Conservation (phyloP, 2,329 filamentous ascomycete genomes). For the Cercospora sojina region DNA sequence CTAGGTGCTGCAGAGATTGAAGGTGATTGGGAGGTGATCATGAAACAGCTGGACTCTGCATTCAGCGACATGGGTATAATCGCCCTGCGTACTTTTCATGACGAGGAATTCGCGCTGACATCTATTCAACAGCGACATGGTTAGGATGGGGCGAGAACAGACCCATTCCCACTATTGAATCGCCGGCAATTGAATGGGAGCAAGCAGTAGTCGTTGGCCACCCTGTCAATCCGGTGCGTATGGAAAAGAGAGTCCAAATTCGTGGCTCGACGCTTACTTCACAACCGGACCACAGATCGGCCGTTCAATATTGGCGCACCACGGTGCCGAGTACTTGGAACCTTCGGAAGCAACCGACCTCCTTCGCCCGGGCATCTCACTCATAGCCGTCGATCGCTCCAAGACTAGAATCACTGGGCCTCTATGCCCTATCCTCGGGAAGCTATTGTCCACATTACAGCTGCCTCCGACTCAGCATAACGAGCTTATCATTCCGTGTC, state of each 20-base stretch:
- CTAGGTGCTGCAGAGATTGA: neutral
- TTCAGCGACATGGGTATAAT: neutral
- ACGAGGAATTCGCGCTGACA: neutral
- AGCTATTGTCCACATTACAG: neutral
- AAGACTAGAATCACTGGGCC: neutral
- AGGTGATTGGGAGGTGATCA: neutral
- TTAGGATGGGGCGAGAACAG: neutral
- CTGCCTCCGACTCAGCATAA: neutral
- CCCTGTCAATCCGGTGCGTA: slow-evolving; percentile 11
- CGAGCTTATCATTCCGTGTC: slow-evolving; percentile 8
- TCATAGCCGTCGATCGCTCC: neutral
- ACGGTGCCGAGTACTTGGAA: neutral
- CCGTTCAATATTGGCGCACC: neutral
- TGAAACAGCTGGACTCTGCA: neutral
- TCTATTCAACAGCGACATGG: neutral
- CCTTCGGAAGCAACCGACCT: neutral
- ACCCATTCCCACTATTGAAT: neutral
- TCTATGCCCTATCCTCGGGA: neutral
- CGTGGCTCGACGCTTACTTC: neutral
- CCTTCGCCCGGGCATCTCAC: neutral
- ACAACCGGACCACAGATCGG: neutral
- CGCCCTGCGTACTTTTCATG: neutral
- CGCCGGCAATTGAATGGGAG: slow-evolving; percentile 6
- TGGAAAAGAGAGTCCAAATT: neutral
- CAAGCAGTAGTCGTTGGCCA: slow-evolving; percentile 12